Base-by-base conservation (phyloP, 148 eudicot species). In the Gaultheria prostrata region DNA sequence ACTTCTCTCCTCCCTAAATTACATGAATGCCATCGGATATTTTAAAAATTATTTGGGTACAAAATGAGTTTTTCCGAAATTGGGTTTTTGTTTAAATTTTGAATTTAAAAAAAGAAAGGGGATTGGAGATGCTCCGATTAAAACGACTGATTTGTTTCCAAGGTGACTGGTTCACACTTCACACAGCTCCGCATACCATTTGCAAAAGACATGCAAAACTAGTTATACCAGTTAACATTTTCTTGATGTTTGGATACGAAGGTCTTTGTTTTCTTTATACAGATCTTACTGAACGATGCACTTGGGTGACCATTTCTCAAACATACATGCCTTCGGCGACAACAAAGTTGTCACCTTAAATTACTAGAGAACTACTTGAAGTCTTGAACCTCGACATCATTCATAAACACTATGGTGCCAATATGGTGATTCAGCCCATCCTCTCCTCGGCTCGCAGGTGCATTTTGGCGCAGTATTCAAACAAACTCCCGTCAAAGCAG, bases 401-500 rank as follows among this genome's bases (percentile, higher is more conserved):
- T 75, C 24, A 77, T 63, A 12, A 10, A 7, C 53, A 65, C 33
- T 32, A 61, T 33, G 63, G n/a, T 48, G 56, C 56, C 46, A 74
- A 12, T 65, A 12, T 65, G 71, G 54, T 63, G 63, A 20, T 48
- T 84, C 78, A 72, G 8, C 56, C 46, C 84, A 89, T 89, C 87
- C 91, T 93, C 17, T 74, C 87, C 26, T 92, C 89, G 3, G 50
- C 39, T 1, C 89, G 87, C 81, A 82, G 57, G 17, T 93, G 89
- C 87, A 88, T 83, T 72, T 82, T 92, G 49, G 96, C 96, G 65
- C 91, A 88, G 67, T 92, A 89, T 61, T 93, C 97, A 3, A 93
- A 93, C 85, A 93, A 85, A 81, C 94, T 93, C 2, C 97, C 94
- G 87, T 93, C 97, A n/a, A 87, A 93, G 78, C 89, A 85, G 9